Conservation (phyloP, 129 eudicot genomes). For the Arctium minus region DNA sequence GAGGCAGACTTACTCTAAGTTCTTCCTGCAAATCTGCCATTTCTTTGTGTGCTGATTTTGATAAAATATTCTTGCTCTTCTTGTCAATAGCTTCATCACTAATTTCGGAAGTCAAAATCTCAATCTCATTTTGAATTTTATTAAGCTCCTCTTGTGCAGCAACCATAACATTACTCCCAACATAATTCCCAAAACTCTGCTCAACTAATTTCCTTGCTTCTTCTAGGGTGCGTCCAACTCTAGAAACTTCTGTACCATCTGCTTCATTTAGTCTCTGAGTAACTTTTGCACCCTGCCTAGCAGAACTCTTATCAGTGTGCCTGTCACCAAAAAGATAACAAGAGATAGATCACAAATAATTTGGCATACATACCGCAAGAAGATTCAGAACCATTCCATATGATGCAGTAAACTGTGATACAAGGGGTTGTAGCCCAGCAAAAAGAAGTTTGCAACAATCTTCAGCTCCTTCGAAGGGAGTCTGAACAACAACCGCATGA, state of each 20-base stretch:
- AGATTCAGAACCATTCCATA: constrained; percentile 99
- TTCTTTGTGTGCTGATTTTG: constrained; percentile 71
- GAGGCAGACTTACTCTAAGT: constrained; percentile 55
- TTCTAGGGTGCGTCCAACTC: constrained; percentile 80
- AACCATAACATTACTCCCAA: constrained; percentile 95
- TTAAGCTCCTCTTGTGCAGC: constrained; percentile 95
- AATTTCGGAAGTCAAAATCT: constrained; percentile 61
- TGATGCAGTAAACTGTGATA: constrained; percentile 96
- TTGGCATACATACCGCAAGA: constrained; percentile 64
- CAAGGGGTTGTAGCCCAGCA: constrained; percentile 90
- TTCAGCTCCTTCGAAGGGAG: constrained; percentile 94
- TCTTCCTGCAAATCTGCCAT: constrained; percentile 83
- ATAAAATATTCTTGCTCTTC: constrained; percentile 63
- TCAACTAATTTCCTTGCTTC: constrained; percentile 97
- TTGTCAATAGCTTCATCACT: constrained; percentile 88
- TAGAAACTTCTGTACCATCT: constrained; percentile 45
- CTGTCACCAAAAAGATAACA: neutral
- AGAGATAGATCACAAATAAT: neutral
- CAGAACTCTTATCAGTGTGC: constrained; percentile 20
- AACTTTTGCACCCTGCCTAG: constrained; percentile 80
- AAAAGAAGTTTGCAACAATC: constrained; percentile 90
- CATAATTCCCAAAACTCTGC: constrained; percentile 97
- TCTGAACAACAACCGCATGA: constrained; percentile 91
- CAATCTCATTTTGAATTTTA: constrained; percentile 75
- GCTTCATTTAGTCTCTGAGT: constrained; percentile 54